Evolutionary conservation across 768 basidiomycete genomes (phyloP).

Genomic region (Phylloporus rhodoxanthus): DNA sequence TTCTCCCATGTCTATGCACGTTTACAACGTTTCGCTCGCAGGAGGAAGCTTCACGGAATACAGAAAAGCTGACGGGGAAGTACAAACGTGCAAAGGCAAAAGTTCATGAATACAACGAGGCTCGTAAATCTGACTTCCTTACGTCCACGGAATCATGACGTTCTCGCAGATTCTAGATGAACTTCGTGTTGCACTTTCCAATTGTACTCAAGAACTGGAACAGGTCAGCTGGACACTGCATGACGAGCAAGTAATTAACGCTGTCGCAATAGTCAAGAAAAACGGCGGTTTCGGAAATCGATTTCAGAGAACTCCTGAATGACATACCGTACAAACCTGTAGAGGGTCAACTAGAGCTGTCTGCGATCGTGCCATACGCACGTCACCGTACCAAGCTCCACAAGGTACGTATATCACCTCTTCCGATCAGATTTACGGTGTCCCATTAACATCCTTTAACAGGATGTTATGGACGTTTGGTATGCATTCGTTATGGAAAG

Average conservation of each 20-base stretch:
- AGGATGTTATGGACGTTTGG: slow-evolving; percentile 8
- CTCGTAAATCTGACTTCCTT: slow-evolving; percentile 4
- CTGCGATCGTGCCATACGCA: slow-evolving; percentile 2
- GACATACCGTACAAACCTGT: slow-evolving; percentile 8
- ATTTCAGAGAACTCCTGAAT: slow-evolving; percentile 8
- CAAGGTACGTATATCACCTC: slow-evolving; percentile 13
- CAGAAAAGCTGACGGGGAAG: slow-evolving; percentile 15
- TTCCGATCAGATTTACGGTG: background rate
- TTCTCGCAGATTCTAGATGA: slow-evolving; percentile 14
- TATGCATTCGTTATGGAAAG: slow-evolving; percentile 1
- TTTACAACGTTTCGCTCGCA: slow-evolving; percentile 3
- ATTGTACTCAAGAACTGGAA: slow-evolving; percentile 18
- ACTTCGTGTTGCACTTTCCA: slow-evolving; percentile 16
- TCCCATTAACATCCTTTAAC: background rate
- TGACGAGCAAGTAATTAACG: background rate
- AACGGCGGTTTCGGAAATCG: slow-evolving; percentile 10
- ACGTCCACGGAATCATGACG: background rate
- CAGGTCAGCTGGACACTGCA: slow-evolving; percentile 5
- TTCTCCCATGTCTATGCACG: background rate
- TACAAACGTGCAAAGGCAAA: slow-evolving; percentile 18
- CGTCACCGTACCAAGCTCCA: background rate
- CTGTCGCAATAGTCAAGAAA: slow-evolving; percentile 9
- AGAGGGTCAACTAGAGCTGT: slow-evolving; percentile 10
- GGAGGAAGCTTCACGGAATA: slow-evolving; percentile 9
- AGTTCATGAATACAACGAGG: slow-evolving; percentile 15